Base-by-base conservation (phyloP, 2,329 filamentous ascomycete genomes). In the Onygenales sp. region DNA sequence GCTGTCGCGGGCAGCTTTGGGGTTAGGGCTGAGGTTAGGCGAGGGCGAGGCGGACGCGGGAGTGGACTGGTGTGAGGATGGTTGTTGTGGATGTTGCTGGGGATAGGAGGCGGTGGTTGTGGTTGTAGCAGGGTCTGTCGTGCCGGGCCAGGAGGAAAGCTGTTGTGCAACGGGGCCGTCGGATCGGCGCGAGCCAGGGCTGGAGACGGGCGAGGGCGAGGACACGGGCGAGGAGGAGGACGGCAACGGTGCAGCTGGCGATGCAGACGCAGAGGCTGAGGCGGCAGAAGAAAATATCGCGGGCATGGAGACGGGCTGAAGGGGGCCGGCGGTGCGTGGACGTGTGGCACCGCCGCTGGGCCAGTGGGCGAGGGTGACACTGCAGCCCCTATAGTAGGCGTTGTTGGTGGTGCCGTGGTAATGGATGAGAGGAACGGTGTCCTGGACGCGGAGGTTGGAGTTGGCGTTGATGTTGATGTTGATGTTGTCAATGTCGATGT, bases 261-360 rank as follows among this genome's bases (percentile, higher is more conserved):
- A 33, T 33, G 48, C 41, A 10, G 48, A 63, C 61, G 61, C 62
- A 58, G 61, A 57, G 51, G 58, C 57, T 53, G 63, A 52, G 60
- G 63, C 60, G 61, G 64, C 61, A 55, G 58, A 60, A 58, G 65
- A 60, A 59, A 63, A 63, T 60, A 68, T 64, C 60, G 67, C 64
- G 64, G 66, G 67, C 67, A 71, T 71, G 64, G 66, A 63, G 63
- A 59, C 60, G 61, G 55, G 54, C 49, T 58, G 53, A 51, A 41
- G 8, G 50, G 17, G 41, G 43, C 46, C 14, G 35, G 38, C 47
- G 13, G 50, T 43, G 56, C 49, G 52, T 43, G 42, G 38, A 17
- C 9, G n/a, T 21, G 44, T 44, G 27, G 45, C 21, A 38, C n/a
- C 21, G 21, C 21, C 21, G 21, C 1, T 27, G 21, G 21, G 21